Evolutionary conservation across 2,329 filamentous ascomycete genomes (phyloP), one percentile per base, ranked within the genome.

Genomic region (Sporothrix dimorphospora): DNA sequence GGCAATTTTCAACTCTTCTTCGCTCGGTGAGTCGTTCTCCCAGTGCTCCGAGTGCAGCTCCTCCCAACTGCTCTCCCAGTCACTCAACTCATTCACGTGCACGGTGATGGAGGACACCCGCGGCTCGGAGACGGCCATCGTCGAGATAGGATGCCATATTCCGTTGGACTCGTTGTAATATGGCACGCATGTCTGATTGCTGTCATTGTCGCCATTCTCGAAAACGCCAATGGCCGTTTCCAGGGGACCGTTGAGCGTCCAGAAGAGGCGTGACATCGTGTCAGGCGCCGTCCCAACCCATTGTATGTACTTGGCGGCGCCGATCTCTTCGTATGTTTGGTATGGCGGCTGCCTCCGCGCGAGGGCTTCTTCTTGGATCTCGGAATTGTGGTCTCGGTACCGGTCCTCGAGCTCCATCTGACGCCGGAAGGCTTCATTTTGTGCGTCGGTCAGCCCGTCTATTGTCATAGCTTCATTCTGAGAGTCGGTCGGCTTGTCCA

Each of bases 51-150:
- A 71, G 45, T 74, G 72, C 21, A 38, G 3, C 2, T 67, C 55
- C 12, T 59, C 40, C 72, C 72, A 73, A 7, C 6, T 24, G 3
- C n/a, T 24, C 72, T 73, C 73, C 73, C 72, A 74, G 5, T 69
- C 38, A 1, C 51, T 30, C 30, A 74, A 66, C 5, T 57, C 2
- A 30, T 16, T 4, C 12, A 74, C 67, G 61, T 68, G 70, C 45
- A 72, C 73, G 6, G 72, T 71, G 24, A 73, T 66, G 5, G 73
- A 73, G 24, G 73, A 73, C 5, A 73, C 70, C 49, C 69, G 68
- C 16, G 72, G 67, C 57, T 69, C 67, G 38, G 70, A 30, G 45
- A 70, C 45, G 59, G 73, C 57, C 49, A 68, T n/a, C 51, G 53
- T 14, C 4, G 66, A 24, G 40, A 74, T n/a, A 21, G 72, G 49